Evolutionary conservation across 345 rosid genomes (phyloP).

Genomic region (Brassica juncea): DNA sequence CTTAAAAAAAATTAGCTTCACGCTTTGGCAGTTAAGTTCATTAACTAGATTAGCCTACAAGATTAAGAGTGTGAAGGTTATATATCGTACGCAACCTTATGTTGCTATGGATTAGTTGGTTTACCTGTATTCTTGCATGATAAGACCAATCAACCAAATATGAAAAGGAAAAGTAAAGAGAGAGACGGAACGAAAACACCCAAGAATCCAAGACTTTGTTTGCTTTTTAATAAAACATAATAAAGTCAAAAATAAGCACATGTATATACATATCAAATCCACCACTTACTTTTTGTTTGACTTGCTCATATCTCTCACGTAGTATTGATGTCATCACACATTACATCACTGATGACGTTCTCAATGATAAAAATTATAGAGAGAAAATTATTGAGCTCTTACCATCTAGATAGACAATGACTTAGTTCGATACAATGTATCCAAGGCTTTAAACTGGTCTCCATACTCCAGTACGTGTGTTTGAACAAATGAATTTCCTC

Average conservation of each 20-base stretch:
- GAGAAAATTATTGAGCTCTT: not conserved
- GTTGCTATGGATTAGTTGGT: constrained; percentile 11
- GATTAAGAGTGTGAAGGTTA: not conserved
- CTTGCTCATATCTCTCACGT: constrained; percentile 8
- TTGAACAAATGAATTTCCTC: constrained; percentile 5
- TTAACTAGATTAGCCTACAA: constrained; percentile 29
- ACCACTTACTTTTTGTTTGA: constrained; percentile 17
- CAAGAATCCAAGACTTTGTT: constrained; percentile 12
- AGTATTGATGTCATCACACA: not conserved
- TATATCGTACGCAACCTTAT: not conserved
- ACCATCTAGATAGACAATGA: not conserved
- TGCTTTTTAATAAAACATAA: constrained; percentile 10
- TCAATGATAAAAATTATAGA: not conserved
- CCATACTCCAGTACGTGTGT: constrained; percentile 3
- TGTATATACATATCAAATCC: not conserved
- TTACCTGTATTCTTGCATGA: not conserved
- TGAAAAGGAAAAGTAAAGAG: not conserved
- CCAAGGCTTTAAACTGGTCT: constrained; percentile 1
- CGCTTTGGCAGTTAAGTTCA: not conserved
- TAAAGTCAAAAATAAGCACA: constrained; percentile 23
- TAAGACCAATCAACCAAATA: constrained; percentile 1
- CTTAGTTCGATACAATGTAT: not conserved
- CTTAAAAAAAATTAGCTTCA: not conserved
- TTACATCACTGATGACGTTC: constrained; percentile 32
- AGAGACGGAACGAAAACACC: not conserved